Evolutionary conservation across 306 rosid species (phyloP).

Genomic region (Inga leiocalycina): DNA sequence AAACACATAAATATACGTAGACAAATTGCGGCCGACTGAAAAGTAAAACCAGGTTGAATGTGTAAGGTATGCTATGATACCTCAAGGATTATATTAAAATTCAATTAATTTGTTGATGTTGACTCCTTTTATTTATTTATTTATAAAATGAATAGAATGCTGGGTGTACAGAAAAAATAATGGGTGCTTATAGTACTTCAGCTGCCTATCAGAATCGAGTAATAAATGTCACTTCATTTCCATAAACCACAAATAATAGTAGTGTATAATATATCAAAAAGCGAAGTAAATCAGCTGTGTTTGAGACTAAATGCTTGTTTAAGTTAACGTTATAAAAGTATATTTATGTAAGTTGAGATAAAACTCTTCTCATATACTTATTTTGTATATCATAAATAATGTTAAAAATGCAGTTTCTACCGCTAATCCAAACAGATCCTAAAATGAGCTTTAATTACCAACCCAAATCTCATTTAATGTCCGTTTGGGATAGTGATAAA

Average conservation of each 20-base stretch:
- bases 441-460: background rate
- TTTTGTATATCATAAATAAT: no score
- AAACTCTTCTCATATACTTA: no score
- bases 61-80: background rate
- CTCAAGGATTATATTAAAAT: background rate
- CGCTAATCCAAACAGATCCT: no score
- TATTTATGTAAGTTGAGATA: no score
- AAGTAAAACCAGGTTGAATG: background rate
- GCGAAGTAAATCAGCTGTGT: slow-evolving; percentile 2
- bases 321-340: no score
- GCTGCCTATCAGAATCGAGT: background rate
- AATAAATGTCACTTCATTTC: background rate
- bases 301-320: background rate
- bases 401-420: no score
- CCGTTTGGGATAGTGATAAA: no score
- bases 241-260: background rate
- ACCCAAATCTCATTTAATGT: background rate
- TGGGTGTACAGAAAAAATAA: background rate
- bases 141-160: background rate
- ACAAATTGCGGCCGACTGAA: background rate
- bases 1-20: no score
- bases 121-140: background rate
- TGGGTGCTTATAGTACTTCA: background rate
- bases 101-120: background rate
- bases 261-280: background rate